These are phyloP conservation scores for Cyberlindnera galapagoensis DNA, from an alignment of 805 yeast species.

Conservation along the genomic window DNA sequence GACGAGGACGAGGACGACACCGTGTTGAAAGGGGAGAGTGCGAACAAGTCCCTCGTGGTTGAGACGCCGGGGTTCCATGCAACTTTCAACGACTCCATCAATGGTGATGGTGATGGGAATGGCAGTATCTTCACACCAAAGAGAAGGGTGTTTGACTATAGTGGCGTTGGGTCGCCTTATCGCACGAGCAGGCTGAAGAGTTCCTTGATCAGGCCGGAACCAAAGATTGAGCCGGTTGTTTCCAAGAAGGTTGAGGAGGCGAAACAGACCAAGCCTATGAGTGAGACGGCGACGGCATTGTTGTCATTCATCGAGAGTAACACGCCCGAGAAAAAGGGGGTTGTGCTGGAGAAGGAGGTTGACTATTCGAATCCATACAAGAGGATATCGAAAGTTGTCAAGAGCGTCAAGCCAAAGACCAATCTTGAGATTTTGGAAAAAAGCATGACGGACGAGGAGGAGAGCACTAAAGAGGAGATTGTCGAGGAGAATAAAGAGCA, in stretches of 20 bases:
- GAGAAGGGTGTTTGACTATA: slow-evolving; percentile 31
- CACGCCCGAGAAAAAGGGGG: slow-evolving; percentile 9
- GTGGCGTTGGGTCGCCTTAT: slow-evolving; percentile 33
- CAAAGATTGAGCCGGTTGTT: too few relatives aligned
- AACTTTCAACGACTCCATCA: slow-evolving; percentile 19
- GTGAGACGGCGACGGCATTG: slow-evolving; percentile 44
- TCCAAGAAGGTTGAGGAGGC: slow-evolving; percentile 4
- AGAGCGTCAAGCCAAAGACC: too few relatives aligned
- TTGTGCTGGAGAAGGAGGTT: slow-evolving; percentile 8
- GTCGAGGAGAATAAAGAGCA: too few relatives aligned
- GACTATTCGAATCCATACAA: slow-evolving; percentile 38
- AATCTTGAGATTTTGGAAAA: too few relatives aligned
- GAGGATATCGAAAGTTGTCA: too few relatives aligned
- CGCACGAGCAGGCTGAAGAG: slow-evolving; percentile 26
- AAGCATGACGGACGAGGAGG: too few relatives aligned
- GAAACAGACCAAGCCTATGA: slow-evolving; percentile 26
- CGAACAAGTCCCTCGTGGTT: slow-evolving; percentile 2
- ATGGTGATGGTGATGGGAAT: slow-evolving; percentile 6
- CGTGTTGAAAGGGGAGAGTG: slow-evolving; percentile 7
- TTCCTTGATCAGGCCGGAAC: too few relatives aligned
- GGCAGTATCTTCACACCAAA: slow-evolving; percentile 19
- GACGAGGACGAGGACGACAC: slow-evolving; percentile 5
- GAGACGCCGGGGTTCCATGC: slow-evolving; percentile 31
- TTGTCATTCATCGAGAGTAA: slow-evolving; percentile 36
- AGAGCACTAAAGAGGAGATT: too few relatives aligned